Base-by-base conservation (phyloP, 805 yeast species). In the Cyberlindnera mrakii region DNA sequence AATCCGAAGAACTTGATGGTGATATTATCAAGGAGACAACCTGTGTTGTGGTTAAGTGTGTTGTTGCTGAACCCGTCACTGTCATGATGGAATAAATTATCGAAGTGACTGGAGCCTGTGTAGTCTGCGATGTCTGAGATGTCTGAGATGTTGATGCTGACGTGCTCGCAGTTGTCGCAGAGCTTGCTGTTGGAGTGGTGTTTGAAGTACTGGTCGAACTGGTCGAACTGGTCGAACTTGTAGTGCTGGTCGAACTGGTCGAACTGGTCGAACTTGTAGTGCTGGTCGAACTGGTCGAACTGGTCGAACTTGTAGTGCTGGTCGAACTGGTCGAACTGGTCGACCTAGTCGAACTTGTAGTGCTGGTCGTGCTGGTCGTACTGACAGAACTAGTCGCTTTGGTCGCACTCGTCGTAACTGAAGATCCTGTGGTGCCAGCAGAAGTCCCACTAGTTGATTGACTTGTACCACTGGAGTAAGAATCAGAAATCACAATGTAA, bases 401-500 rank as follows among this genome's bases (percentile, higher is more conserved):
- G 29, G n/a, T 9, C 25, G 17, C 10, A 15, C 25, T 17, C 25
- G 37, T 11, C 37, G 25, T 5, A 5, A 6, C n/a, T 8, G 37
- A 18, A 19, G 37, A 11, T 8, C 30, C 16, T 14, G 37, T 18
- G 14, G 30, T 7, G 3, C 29, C 29, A 34, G 37, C 6, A 13
- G 37, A 19, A 20, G 37, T 19, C 5, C 29, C 37, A 18, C 9
- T 23, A 8, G 30, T 20, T 9, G 25, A 6, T 15, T 17, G 11
- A 13, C 25, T 36, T 14, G 42, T 33, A 9, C 37, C 45, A 13
- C 42, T 55, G 5, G 44, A 37, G 23, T 41, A 37, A 5, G 71
- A 65, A 29, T 54, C 53, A 2, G 56, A 59, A 6, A 77, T 44
- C 36, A 68, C 63, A 6, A 77, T 64, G 56, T 81, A 81, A 2